Evolutionary conservation across 768 basidiomycete genomes (phyloP).

Genomic region (Botryobasidium botryosum): DNA sequence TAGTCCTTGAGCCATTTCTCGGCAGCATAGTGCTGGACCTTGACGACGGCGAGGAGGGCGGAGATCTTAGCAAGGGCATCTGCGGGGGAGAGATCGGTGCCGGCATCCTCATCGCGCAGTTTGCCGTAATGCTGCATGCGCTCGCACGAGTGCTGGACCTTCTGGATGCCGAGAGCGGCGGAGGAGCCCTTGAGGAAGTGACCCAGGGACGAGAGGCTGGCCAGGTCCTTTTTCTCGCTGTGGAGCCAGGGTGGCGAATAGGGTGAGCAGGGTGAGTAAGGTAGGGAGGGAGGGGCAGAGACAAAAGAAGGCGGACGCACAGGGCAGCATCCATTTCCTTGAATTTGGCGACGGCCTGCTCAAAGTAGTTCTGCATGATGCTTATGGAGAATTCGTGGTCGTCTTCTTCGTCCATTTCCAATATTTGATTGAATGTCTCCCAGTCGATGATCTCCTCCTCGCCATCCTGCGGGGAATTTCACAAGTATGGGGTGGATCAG

Average conservation of each 20-base stretch:
- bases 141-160: constrained; percentile 75
- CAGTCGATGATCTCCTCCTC: constrained; percentile 39
- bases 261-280: no score
- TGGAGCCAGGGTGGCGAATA: not conserved
- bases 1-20: constrained; percentile 46
- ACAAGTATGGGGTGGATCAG: no score
- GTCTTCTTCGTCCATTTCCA: constrained; percentile 84
- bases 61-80: constrained; percentile 45
- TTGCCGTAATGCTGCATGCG: constrained; percentile 80
- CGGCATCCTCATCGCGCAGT: constrained; percentile 37
- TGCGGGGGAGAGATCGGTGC: constrained; percentile 25
- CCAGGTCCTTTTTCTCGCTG: constrained; percentile 44
- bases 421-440: constrained; percentile 69
- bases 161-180: constrained; percentile 71
- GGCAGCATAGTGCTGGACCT: constrained; percentile 51
- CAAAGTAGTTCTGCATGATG: constrained; percentile 70
- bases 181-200: constrained; percentile 98
- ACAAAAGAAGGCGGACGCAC: constrained; percentile 45
- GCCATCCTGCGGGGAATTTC: no score
- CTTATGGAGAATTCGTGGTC: constrained; percentile 50
- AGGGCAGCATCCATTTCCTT: constrained; percentile 56
- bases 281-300: no score
- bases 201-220: constrained; percentile 52
- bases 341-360: constrained; percentile 65
- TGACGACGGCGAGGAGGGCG: constrained; percentile 38